Percentiles rank a stretch among this genome's conserved stretches.
Evolutionary conservation across 2,329 filamentous ascomycete genomes (phyloP).

Genomic region (Xylariaceae sp.): DNA sequence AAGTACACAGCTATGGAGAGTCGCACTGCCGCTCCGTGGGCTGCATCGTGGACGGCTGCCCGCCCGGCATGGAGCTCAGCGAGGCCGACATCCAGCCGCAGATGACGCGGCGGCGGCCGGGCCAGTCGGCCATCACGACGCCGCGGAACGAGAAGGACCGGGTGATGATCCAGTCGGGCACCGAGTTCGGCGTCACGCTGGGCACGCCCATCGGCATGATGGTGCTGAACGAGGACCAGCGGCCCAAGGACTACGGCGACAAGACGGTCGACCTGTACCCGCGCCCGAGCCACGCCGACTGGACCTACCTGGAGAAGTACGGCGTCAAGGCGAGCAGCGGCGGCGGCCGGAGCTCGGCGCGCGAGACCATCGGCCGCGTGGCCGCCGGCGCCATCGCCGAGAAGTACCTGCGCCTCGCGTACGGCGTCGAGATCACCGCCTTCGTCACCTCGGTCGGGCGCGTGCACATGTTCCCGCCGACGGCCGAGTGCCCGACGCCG

Average conservation of each 20-base stretch:
- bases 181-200: slow-evolving; percentile 80
- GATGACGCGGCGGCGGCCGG: slow-evolving; percentile 82
- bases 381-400: slow-evolving; percentile 89
- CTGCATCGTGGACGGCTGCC: slow-evolving; percentile 89
- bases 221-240: slow-evolving; percentile 87
- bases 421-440: slow-evolving; percentile 84
- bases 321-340: slow-evolving; percentile 87
- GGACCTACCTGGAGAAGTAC: slow-evolving; percentile 96
- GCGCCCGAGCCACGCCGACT: slow-evolving; percentile 88
- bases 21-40: slow-evolving; percentile 90
- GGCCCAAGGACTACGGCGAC: slow-evolving; percentile 84
- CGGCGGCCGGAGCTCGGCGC: slow-evolving; percentile 82
- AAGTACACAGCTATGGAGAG: slow-evolving; percentile 58
- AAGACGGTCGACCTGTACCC: slow-evolving; percentile 89
- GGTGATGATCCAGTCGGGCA: slow-evolving; percentile 88
- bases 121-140: slow-evolving; percentile 84
- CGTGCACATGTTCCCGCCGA: slow-evolving; percentile 68
- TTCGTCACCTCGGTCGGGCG: slow-evolving; percentile 82
- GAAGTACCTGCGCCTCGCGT: slow-evolving; percentile 75
- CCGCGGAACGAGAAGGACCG: slow-evolving; percentile 87
- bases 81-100: slow-evolving; percentile 90
- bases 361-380: slow-evolving; percentile 90
- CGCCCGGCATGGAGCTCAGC: slow-evolving; percentile 77
- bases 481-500: slow-evolving; percentile 57
- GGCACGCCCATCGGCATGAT: slow-evolving; percentile 85